Evolutionary conservation across 2,329 filamentous ascomycete genomes (phyloP), one percentile per base, ranked within the genome.

Genomic region (Immersiporthe knoxdaviesiana): DNA sequence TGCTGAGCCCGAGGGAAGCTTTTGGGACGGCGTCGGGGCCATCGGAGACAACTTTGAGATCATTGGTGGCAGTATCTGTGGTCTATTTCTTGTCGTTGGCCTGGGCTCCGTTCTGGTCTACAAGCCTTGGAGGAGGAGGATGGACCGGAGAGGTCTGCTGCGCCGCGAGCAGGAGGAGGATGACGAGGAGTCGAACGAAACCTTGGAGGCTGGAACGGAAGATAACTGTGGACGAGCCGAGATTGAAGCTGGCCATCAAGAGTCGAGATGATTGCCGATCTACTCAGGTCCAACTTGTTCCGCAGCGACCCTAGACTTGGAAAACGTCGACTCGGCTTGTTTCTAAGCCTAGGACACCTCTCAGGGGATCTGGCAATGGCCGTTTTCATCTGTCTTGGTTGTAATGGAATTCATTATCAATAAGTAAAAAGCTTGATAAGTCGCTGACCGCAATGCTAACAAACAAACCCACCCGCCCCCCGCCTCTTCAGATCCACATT

Each of bases 61-160:
- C 70, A 90, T 97, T 60, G 94, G 94, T 12, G 96, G 92, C 1
- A 87, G 86, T 21, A 97, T 99, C 44, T 97, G 94, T 72, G 94
- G 90, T 0, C 84, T 92, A 0, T 98, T 98, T 74, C 80, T 97
- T 0, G 78, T 97, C 0, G 90, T 93, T 61, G 95, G 94, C 0
- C 78, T 88, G 1, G 83, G 92, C 0, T 93, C 92, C 10, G 86
- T 97, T 0, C 18, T 95, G 0, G 77, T 91, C 0, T 97, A 97
- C 77, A 87, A 86, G 72, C 92, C 92, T 0, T 97, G 95, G 94
- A 86, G 93, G 37, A 78, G 81, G 58, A 79, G 81, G 11, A 79
- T 85, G 72, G 81, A 84, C 52, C 69, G 44, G 54, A 39, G 39
- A 18, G 44, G 14, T 11, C 54, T 67, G 11, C 6, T 41, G 27